Base-by-base conservation (phyloP, 2,329 filamentous ascomycete species). In the Cladosporium sp. region DNA sequence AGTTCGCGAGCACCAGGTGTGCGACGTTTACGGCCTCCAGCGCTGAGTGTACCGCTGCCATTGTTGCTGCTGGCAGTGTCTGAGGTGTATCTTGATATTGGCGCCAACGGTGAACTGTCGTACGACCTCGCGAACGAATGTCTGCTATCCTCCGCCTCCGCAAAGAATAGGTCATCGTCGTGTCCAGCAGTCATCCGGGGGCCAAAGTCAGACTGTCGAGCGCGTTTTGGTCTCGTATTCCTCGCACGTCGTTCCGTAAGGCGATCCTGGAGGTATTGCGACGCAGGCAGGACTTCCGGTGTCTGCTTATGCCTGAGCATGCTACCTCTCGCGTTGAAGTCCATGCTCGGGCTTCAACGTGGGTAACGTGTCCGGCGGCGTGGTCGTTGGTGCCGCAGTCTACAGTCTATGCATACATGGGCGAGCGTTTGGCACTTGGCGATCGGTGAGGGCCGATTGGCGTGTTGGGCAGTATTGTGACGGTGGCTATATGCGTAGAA, bases 1-100 rank as follows among this genome's bases (percentile, higher is more conserved):
- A 87, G 85, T 64, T 89, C 86, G 67, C 87, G 86, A 6, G 84
- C 74, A 2, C 86, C 85, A 71, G 87, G 59, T 10, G 65, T 56
- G 32, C 66, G 64, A n/a, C 66, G 58, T 36, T 62, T 49, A 12
- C 48, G 45, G 3, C 55, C 55, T 55, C 52, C 52, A 9, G 40
- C 39, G 34, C 52, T 55, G 34, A 55, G 47, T 10, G 56, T 40
- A 22, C 12, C 35, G 35, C 37, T 47, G 7, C 17, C 44, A 28
- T 25, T 60, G 42, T 60, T 60, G 51, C 64, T 60, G 50, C 60
- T 63, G 37, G 49, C 62, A 13, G 53, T 58, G 15, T 65, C 62
- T 1, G 60, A 65, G 5, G 44, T 54, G 39, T 51, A 52, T 42
- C 50, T 63, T 9, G 57, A 58, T 5, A 56, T 61, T 25, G 62